Evolutionary conservation across 2,329 filamentous ascomycete species (phyloP).

Genomic region (Cytospora piceicola): DNA sequence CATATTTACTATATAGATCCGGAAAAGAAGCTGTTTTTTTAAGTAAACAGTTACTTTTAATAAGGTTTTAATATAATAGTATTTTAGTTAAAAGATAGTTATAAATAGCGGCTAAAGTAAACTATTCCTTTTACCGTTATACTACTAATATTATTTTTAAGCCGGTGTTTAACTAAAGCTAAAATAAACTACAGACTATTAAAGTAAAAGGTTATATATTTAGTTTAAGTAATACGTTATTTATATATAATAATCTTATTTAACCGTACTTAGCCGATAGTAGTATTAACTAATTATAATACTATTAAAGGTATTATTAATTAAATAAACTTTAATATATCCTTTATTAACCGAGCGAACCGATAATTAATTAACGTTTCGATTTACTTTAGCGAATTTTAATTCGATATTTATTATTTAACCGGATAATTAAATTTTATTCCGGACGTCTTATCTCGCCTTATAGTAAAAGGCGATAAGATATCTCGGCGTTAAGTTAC

Average conservation of each 20-base stretch:
- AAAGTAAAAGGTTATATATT: not conserved
- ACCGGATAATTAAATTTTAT: no score
- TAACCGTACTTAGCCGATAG: not conserved
- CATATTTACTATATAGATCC: slow-evolving; percentile 2
- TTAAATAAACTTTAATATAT: slow-evolving; percentile 11
- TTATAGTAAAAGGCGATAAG: no score
- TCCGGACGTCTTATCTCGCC: no score
- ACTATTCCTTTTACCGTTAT: not conserved
- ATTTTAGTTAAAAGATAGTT: not conserved
- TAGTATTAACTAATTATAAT: slow-evolving; percentile 14
- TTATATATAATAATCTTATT: slow-evolving; percentile 7
- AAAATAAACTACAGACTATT: slow-evolving; percentile 4
- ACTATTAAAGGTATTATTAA: slow-evolving; percentile 3
- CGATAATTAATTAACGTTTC: not conserved
- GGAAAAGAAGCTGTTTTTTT: not conserved
- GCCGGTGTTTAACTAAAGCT: not conserved
- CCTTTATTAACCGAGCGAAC: not conserved
- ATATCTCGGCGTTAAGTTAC: no score
- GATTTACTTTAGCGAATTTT: no score
- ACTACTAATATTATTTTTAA: slow-evolving; percentile 8
- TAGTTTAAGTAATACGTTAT: not conserved
- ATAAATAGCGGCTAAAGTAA: not conserved
- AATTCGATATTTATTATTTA: no score
- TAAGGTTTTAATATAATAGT: slow-evolving; percentile 9
- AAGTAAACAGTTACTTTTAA: not conserved